Evolutionary conservation across 371 early-diverging fungal species (phyloP), one percentile per base, ranked within the genome.

Genomic region (Rhizomucor pusillus): DNA sequence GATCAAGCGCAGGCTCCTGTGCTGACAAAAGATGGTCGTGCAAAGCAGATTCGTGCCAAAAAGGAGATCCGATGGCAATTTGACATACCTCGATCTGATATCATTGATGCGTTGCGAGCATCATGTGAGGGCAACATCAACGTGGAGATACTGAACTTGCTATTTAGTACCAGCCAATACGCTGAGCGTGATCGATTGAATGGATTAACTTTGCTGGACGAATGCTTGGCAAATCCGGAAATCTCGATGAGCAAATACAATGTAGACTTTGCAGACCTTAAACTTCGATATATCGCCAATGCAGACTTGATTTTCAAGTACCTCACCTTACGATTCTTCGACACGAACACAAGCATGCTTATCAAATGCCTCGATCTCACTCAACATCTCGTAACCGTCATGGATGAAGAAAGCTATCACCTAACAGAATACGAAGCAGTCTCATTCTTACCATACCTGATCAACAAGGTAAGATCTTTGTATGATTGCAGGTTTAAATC

Each of bases 101-200:
- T 92, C 19, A 66, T 87, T 14, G 84, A 83, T 9, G 71, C 77
- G 20, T 67, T 94, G 16, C 59, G 60, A 5, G 75, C 80, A 23
- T 83, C 90, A 37, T 84, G 77, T 41, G 75, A 82, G 14, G 62
- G 64, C n/a, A 74, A 86, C 52, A 62, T 94, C 41, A 76, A 75
- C 24, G 64, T 80, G 2, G 75, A 77, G 18, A 50, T 93, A 1
- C 63, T 70, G 40, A 56, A 63, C 13, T 64, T 80, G n/a, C 60
- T 94, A 62, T 95, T 94, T 61, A 88, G 89, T 55, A 82, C 73
- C 0, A 90, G 87, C 39, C 92, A 92, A 52, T 85, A 92, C 71
- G 87, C 88, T 57, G 94, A 94, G 52, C 79, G 83, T 47, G 91
- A 91, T 64, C 71, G 77, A 39, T 50, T 93, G 36, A 67, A 64